A percentile compares a stretch with the other conserved stretches of the same genome.
Conservation (phyloP, 176 grass and related monocot species). For the Eleusine coracana region DNA sequence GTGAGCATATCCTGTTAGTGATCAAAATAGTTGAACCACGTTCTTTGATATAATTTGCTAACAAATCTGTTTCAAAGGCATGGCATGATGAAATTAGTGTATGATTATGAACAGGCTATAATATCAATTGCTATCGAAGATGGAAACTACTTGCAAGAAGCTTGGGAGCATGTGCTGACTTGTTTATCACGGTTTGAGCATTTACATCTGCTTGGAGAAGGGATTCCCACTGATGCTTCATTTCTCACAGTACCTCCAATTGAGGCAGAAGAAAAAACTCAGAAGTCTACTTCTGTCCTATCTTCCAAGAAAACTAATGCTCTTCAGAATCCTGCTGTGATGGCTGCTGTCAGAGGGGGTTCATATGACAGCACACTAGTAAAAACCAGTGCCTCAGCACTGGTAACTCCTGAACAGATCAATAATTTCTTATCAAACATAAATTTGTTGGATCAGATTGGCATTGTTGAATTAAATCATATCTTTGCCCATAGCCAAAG, state of each 20-base stretch:
- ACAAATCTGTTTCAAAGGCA: constrained; percentile 13
- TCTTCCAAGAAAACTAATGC: constrained; percentile 76
- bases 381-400: constrained; percentile 57
- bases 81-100: constrained; percentile 37
- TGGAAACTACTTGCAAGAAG: constrained; percentile 89
- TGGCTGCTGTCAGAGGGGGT: constrained; percentile 91
- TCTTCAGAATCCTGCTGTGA: constrained; percentile 91
- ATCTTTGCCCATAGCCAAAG: constrained; percentile 97
- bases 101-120: constrained; percentile 77
- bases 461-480: constrained; percentile 96
- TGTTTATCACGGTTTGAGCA: constrained; percentile 98
- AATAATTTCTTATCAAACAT: constrained; percentile 88
- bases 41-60: constrained; percentile 10
- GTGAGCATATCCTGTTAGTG: constrained; percentile 5
- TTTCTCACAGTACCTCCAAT: constrained; percentile 70
- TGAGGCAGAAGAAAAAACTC: constrained; percentile 69
- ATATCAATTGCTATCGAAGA: constrained; percentile 97
- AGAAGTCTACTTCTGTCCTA: constrained; percentile 53
- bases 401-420: constrained; percentile 94
- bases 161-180: constrained; percentile 94
- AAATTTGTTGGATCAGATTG: constrained; percentile 95
- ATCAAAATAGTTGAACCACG: not conserved
- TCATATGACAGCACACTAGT: constrained; percentile 88
- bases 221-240: constrained; percentile 87
- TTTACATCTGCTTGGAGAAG: constrained; percentile 93